Base-by-base conservation (phyloP, 2,329 filamentous ascomycete species). In the Apiospora aurea region DNA sequence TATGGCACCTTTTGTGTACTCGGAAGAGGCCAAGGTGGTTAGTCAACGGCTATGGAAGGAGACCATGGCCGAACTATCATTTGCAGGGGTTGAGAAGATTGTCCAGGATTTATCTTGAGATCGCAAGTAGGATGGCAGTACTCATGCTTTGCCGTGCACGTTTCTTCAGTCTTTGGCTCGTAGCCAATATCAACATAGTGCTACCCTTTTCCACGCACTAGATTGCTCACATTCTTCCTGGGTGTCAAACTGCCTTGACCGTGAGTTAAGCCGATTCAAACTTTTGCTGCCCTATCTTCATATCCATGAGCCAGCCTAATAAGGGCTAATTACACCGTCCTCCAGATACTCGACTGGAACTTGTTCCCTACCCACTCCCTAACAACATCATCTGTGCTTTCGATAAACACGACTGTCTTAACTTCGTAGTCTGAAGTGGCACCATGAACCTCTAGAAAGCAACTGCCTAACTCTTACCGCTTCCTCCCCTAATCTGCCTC, bases 11-110 rank as follows among this genome's bases (percentile, higher is more conserved):
- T 67, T 78, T 7, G 41, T 77, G 8, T 77, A 78, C 53, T 71
- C 71, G 3, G 14, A 69, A 1, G 75, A 77, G 18, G 75, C 75
- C 1, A 64, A 72, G 51, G 47, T 38, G 7, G 72, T 76, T 4
- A 73, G 72, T 7, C 41, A 75, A 13, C 69, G 61, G 29, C 67
- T 78, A 3, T 79, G 77, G 76, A 68, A 75, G 14, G 77, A 79
- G 71, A 79, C 76, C 13, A 73, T 78, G 73, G 34, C 67, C 6
- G 76, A 78, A 53, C 67, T 78, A 47, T 69, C 75, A 1, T 78
- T 78, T 72, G 77, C 74, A n/a, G 72, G 72, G 8, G 67, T 51
- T 11, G 38, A 67, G 4, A 29, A 41, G 64, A 67, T 67, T 14
- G 6, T 67, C 0, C 6, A 67, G 11, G 64, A 61, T 8, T 2